These are phyloP conservation scores for Chaetomidium leptoderma DNA, from an alignment of 495 filamentous ascomycete species.

Conservation along the genomic window DNA sequence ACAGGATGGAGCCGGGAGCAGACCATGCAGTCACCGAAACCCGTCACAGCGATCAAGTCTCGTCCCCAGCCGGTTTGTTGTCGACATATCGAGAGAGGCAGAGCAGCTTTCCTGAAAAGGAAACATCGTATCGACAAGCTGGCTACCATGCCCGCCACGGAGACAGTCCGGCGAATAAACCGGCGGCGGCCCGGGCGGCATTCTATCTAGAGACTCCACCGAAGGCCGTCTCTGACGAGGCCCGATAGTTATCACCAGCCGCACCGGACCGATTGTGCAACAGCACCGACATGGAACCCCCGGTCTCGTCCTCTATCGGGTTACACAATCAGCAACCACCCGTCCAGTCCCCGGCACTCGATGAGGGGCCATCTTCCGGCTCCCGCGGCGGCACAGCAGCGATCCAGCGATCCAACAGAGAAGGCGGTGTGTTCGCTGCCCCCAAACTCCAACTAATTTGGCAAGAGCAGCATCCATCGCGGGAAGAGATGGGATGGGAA, in stretches of 20 bases:
- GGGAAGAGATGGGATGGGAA: neutral
- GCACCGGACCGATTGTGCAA: neutral
- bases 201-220: neutral
- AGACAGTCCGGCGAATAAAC: neutral
- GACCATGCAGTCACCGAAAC: neutral
- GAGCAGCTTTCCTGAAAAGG: neutral
- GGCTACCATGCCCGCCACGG: too few relatives aligned
- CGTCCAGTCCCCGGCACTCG: neutral
- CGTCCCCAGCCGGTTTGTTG: neutral
- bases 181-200: neutral
- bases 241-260: neutral
- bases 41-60: neutral
- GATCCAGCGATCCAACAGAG: neutral
- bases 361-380: neutral
- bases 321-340: neutral
- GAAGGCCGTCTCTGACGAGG: neutral
- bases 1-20: too few relatives aligned
- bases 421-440: neutral
- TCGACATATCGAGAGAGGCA: neutral
- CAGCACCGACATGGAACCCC: constrained; percentile 1
- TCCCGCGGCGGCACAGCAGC: neutral
- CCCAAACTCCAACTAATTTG: neutral
- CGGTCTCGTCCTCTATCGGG: too few relatives aligned
- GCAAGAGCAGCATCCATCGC: too few relatives aligned
- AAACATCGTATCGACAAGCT: too few relatives aligned